A percentile compares a stretch with the other conserved stretches of the same genome.
phyloP scores from a whole-genome alignment of 2,329 filamentous ascomycete genomes.

The Penicillium corylophilum region DNA sequence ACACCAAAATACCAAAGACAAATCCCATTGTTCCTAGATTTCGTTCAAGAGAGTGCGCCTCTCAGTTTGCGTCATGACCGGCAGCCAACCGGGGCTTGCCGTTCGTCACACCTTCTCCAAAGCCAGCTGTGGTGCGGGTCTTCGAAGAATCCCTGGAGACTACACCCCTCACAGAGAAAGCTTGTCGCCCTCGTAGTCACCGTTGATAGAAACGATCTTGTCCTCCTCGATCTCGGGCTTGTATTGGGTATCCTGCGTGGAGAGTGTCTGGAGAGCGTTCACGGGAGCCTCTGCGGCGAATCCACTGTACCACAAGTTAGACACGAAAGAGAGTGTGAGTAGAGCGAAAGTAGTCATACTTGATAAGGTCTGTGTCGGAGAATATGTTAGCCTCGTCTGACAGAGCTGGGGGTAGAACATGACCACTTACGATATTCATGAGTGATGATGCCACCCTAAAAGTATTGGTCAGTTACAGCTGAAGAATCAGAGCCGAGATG shows the following conservation, averaged over 20 bases:
- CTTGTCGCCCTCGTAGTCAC: constrained; percentile 12
- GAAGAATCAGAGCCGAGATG: neutral
- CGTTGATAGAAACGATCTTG: constrained; percentile 58
- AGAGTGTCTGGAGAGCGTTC: constrained; percentile 66
- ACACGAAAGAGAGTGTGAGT: constrained; percentile 1
- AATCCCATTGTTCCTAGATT: neutral
- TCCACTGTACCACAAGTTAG: constrained; percentile 54
- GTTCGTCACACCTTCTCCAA: constrained; percentile 5
- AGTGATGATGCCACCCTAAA: constrained; percentile 68
- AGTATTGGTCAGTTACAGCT: constrained; percentile 14
- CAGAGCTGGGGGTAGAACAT: constrained; percentile 1
- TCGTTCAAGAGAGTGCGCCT: neutral
- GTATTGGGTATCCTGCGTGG: constrained; percentile 61
- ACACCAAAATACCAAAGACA: neutral
- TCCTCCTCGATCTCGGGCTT: constrained; percentile 74
- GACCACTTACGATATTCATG: constrained; percentile 70
- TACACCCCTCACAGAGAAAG: constrained; percentile 3
- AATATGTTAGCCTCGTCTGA: constrained; percentile 13
- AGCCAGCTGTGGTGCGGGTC: constrained; percentile 7
- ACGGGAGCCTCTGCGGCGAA: constrained; percentile 74
- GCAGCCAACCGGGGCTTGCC: neutral
- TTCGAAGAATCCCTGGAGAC: neutral
- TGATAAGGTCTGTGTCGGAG: constrained; percentile 37
- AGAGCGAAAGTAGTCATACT: constrained; percentile 32
- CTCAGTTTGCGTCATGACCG: neutral